phyloP scores from a whole-genome alignment of 2,329 filamentous ascomycete genomes.

The Aspergillus sp. region DNA sequence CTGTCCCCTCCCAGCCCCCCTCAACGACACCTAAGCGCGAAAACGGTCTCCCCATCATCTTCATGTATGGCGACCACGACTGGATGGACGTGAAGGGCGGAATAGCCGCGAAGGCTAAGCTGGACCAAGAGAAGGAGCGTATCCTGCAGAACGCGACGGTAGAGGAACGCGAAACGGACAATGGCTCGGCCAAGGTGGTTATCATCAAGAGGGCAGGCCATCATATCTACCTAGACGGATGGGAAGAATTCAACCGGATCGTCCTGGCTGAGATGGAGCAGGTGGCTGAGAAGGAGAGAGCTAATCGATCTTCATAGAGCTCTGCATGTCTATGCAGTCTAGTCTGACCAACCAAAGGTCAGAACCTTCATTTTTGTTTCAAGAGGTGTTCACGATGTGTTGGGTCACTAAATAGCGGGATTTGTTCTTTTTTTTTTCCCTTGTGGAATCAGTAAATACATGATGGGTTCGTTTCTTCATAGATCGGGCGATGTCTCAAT shows the following conservation, averaged over 20 bases:
- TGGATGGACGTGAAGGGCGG: constrained; percentile 98
- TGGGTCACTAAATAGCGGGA: background rate
- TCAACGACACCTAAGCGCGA: constrained; percentile 44
- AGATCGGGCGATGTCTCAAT: too few relatives aligned
- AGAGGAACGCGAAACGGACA: constrained; percentile 71
- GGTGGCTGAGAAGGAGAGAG: constrained; percentile 44
- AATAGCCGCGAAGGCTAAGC: constrained; percentile 73
- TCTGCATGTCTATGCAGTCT: background rate
- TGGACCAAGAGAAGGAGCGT: constrained; percentile 67
- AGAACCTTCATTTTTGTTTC: background rate
- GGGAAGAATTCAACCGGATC: constrained; percentile 68
- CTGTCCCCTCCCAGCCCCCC: constrained; percentile 16
- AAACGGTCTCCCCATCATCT: constrained; percentile 76
- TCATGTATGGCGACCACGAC: constrained; percentile 97
- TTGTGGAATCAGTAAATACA: background rate
- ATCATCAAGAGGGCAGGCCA: constrained; percentile 73
- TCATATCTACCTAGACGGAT: constrained; percentile 71
- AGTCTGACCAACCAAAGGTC: background rate
- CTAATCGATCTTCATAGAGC: constrained; percentile 7
- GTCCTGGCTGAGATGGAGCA: constrained; percentile 68
- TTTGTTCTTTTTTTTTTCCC: background rate
- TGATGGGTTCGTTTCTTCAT: background rate
- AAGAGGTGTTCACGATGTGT: background rate
- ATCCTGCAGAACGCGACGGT: constrained; percentile 61
- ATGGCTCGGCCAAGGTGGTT: constrained; percentile 78